Conservation (phyloP, 2,329 filamentous ascomycete genomes). For the Clarireedia paspali region DNA sequence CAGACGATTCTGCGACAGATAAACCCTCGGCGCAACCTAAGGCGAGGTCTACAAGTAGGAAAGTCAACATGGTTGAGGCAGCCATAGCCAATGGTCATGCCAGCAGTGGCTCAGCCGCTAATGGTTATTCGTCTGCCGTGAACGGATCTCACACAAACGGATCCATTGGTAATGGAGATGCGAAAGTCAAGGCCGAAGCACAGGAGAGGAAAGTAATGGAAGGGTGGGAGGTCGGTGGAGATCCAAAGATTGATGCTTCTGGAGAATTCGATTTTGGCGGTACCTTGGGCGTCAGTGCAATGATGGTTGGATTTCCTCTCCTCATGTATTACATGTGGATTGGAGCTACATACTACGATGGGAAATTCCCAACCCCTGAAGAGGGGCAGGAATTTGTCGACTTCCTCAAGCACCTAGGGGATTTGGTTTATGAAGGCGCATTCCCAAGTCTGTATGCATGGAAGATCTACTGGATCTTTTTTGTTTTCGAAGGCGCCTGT, state of each 20-base stretch:
- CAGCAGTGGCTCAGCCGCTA: constrained; percentile 9
- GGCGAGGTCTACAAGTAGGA: constrained; percentile 16
- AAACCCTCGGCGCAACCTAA: constrained; percentile 13
- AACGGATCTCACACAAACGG: constrained; percentile 11
- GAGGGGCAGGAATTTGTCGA: constrained; percentile 60
- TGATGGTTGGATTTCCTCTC: constrained; percentile 90
- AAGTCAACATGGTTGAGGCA: constrained; percentile 20
- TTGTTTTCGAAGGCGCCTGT: constrained; percentile 73
- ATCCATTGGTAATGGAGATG: constrained; percentile 1
- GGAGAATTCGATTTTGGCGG: constrained; percentile 80
- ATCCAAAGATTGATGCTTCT: constrained; percentile 56
- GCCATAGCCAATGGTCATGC: constrained; percentile 16
- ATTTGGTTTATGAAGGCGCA: constrained; percentile 73
- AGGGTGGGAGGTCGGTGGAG: constrained; percentile 51
- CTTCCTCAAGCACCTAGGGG: constrained; percentile 63
- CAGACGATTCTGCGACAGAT: constrained; percentile 29
- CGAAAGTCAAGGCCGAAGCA: constrained; percentile 9
- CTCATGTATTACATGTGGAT: constrained; percentile 99
- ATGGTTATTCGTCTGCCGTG: constrained; percentile 6
- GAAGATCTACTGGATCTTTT: constrained; percentile 91
- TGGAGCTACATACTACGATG: constrained; percentile 86
- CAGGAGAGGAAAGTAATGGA: constrained; percentile 33
- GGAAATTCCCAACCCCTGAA: constrained; percentile 63
- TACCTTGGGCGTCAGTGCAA: constrained; percentile 64
- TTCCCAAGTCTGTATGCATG: constrained; percentile 79